Evolutionary conservation across 1,284 basidiomycete genomes (phyloP), one percentile per base, ranked within the genome.

Genomic region (Wolfiporia cocos): DNA sequence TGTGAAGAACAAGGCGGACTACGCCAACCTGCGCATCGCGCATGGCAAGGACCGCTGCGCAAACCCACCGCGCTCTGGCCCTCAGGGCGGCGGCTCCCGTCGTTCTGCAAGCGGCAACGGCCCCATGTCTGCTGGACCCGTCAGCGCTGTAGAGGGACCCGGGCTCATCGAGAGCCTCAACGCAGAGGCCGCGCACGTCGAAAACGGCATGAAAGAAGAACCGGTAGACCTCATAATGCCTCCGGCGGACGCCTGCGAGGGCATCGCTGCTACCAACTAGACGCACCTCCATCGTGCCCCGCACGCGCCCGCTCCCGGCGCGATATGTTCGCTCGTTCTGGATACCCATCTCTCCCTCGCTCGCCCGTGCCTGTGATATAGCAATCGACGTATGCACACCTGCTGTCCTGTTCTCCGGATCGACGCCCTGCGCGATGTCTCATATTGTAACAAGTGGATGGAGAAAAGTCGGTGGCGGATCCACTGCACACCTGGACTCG

Each of bases 1-100:
- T 11, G 79, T 95, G 63, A 93, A 94, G 76, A 77, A 74, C 57
- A 87, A 87, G 61, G 74, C 85, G 4, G 88, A 91, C 60, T 93
- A 93, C 58, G 73, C 78, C 20, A 81, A 81, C 62, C 66, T 93
- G 47, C 83, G 88, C 28, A 86, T 94, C 48, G 84, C 91, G 4
- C 91, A 93, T 64, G 93, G 93, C 49, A 96, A 96, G 64, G 93
- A 96, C 62, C 79, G 93, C 28, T 96, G 93, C 64, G 93, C 91
- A 24, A 91, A 91, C 63, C 84, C 86, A 26, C 86, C 87, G n/a
- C 75, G 86, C 33, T 82, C 84, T 12, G 86, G 85, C 22, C 81
- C 83, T 14, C 84, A 86, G 57, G 84, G 83, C 41, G 78, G 70
- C 3, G 55, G 61, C 11, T 58, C 59, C 37, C 59, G 69, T 37